Base-by-base conservation (phyloP, 2,329 filamentous ascomycete species). In the Pyrenochaeta sp. region DNA sequence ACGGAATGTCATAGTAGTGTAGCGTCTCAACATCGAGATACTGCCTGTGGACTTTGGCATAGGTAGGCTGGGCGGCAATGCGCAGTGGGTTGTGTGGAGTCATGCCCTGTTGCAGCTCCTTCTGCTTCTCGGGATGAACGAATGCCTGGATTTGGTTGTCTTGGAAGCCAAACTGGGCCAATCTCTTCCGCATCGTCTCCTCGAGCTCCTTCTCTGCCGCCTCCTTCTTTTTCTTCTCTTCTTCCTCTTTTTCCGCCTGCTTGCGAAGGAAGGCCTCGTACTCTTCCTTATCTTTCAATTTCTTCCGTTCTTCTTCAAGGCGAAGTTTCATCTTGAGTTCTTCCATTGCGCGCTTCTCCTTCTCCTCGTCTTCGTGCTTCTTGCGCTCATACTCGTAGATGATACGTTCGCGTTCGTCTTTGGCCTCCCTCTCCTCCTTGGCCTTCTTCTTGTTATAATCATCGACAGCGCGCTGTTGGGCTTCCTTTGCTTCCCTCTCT, bases 121-220 rank as follows among this genome's bases (percentile, higher is more conserved):
- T 67, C 22, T 65, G 66, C 53, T 76, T 75, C 53, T 77, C 73
- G 10, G 76, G 74, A 43, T 76, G 71, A 32, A 78, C 67, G 54
- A 78, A 73, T 23, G 70, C 71, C 30, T 78, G 73, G 48, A 79
- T 78, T 46, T 76, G 74, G 45, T 74, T 72, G 36, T 76, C 70
- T 28, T 76, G 71, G 53, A 75, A 77, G 32, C 76, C 76, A 11
- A 74, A 69, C 39, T 74, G 68, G 18, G 68, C 60, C 3, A 79
- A 65, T 4, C 72, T 67, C 44, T 74, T 72, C 43, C 72, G 70
- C 75, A 79, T 77, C 23, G 68, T 63, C 11, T 69, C 66, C 35
- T 77, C 74, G n/a, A 78, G 56, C 41, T 71, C 66, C 41, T 70
- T 69, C 37, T 77, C 69, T 42, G 67, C 60, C 51, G 61, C 64